Percentiles rank a stretch among this genome's conserved stretches.
These are phyloP conservation scores for Hyaloscypha variabilis DNA, from an alignment of 495 filamentous ascomycete genomes.

Conservation along the genomic window DNA sequence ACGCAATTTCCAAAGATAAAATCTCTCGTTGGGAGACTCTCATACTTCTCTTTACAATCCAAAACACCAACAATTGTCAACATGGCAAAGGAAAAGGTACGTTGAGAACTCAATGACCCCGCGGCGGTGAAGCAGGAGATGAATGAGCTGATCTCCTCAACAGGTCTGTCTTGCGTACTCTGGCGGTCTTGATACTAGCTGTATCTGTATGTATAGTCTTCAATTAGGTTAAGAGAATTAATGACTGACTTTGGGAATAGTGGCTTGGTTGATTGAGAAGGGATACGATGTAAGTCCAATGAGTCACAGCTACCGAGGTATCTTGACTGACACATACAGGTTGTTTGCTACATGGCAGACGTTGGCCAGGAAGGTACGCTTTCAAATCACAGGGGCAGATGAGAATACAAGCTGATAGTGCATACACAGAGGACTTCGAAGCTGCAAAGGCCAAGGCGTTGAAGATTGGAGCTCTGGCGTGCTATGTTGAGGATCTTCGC, in stretches of 20 bases:
- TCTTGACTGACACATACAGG: slow-evolving; percentile 7
- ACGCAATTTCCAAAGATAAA: neutral
- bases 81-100: slow-evolving; percentile 45
- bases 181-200: slow-evolving; percentile 69
- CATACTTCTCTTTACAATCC: slow-evolving; percentile 4
- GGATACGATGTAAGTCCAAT: slow-evolving; percentile 44
- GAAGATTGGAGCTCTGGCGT: slow-evolving; percentile 67
- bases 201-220: slow-evolving; percentile 41
- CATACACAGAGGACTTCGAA: slow-evolving; percentile 59
- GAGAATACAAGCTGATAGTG: slow-evolving; percentile 10
- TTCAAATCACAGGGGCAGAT: no score
- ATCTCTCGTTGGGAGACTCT: neutral
- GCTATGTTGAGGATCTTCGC: slow-evolving; percentile 68
- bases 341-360: slow-evolving; percentile 56
- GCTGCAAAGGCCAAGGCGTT: slow-evolving; percentile 67
- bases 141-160: slow-evolving; percentile 18
- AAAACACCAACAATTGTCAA: slow-evolving; percentile 16
- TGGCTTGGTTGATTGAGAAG: slow-evolving; percentile 70
- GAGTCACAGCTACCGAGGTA: neutral
- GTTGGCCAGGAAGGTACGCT: slow-evolving; percentile 60
- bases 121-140: slow-evolving; percentile 16
- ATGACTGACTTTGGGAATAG: slow-evolving; percentile 30
- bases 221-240: neutral
- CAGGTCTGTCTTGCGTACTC: slow-evolving; percentile 47
- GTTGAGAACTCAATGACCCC: slow-evolving; percentile 17